A percentile compares a stretch with the other conserved stretches of the same genome.
Evolutionary conservation across 2,329 filamentous ascomycete species (phyloP).

Genomic region (Pseudophaeomoniella oleicola): DNA sequence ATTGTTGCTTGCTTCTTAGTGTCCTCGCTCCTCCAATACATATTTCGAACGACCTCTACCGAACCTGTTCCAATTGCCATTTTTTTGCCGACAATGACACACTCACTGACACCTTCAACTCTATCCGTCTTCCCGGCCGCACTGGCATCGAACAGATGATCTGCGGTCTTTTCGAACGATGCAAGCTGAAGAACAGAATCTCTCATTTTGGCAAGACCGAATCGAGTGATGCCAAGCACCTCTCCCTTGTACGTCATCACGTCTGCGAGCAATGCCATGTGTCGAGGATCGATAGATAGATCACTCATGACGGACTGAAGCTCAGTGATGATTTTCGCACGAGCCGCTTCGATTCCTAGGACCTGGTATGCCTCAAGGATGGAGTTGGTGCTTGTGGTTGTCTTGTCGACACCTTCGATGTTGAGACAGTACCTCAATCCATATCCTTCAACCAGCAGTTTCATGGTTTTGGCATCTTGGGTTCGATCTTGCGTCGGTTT

Average conservation of each 20-base stretch:
- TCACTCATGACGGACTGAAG: conserved; percentile 79
- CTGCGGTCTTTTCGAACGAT: conserved; percentile 94
- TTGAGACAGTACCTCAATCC: conserved; percentile 82
- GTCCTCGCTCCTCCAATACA: conserved; percentile 51
- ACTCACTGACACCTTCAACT: conserved; percentile 88
- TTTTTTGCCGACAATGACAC: conserved; percentile 96
- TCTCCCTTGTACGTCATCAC: conserved; percentile 99
- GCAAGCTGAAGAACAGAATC: conserved; percentile 88
- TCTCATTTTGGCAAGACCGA: conserved; percentile 90
- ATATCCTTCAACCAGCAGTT: conserved; percentile 84
- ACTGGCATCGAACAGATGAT: conserved; percentile 91
- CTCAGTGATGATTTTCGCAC: conserved; percentile 75
- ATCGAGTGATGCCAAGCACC: conserved; percentile 88
- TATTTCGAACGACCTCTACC: conserved; percentile 69
- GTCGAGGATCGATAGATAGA: conserved; percentile 92
- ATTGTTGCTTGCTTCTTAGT: conserved; percentile 41
- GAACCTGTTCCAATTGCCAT: conserved; percentile 84
- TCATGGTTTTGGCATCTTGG: conserved; percentile 53
- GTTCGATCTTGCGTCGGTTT: conserved; percentile 42
- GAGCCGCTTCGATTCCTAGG: conserved; percentile 87
- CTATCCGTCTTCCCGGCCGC: conserved; percentile 81
- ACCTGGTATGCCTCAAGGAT: conserved; percentile 81
- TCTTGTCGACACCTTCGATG: conserved; percentile 77
- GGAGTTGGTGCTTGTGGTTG: conserved; percentile 61
- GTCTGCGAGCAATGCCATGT: conserved; percentile 94